phyloP scores from a whole-genome alignment of 495 filamentous ascomycete species.

The Hypoxylon fragiforme region DNA sequence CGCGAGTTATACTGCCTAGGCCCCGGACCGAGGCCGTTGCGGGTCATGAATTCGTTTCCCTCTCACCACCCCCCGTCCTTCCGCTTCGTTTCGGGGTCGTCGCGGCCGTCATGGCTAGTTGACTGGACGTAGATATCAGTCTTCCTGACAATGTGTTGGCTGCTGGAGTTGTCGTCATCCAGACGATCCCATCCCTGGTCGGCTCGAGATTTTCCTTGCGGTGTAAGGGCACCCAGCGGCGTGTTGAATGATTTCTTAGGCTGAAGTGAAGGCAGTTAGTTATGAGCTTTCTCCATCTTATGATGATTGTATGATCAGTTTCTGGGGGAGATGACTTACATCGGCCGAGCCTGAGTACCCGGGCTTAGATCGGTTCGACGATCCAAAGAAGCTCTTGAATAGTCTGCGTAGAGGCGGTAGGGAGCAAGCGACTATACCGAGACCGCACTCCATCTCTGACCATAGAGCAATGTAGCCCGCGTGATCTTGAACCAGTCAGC shows the following conservation, averaged over 20 bases:
- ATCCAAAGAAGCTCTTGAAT: neutral
- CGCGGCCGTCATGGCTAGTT: neutral
- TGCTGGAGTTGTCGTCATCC: neutral
- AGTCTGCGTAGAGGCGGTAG: neutral
- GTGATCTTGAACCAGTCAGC: too few relatives aligned
- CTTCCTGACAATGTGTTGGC: neutral
- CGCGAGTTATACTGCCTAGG: too few relatives aligned
- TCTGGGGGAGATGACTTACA: too few relatives aligned
- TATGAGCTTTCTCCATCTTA: too few relatives aligned
- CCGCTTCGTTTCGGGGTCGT: neutral
- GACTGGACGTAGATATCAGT: neutral
- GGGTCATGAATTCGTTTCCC: neutral
- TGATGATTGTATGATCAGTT: too few relatives aligned
- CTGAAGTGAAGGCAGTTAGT: neutral
- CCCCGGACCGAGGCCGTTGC: neutral
- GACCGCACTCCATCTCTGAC: neutral
- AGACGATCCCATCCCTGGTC: neutral
- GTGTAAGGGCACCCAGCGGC: neutral
- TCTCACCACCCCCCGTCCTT: neutral
- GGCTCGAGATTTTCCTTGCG: neutral
- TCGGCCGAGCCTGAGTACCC: neutral
- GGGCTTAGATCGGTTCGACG: neutral
- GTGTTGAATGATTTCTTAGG: neutral
- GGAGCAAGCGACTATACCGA: neutral
- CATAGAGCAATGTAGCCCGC: neutral